Evolutionary conservation across 352 stramenopile genomes (phyloP), one percentile per base, ranked within the genome.

Genomic region (Phytopythium chamaehyphon): DNA sequence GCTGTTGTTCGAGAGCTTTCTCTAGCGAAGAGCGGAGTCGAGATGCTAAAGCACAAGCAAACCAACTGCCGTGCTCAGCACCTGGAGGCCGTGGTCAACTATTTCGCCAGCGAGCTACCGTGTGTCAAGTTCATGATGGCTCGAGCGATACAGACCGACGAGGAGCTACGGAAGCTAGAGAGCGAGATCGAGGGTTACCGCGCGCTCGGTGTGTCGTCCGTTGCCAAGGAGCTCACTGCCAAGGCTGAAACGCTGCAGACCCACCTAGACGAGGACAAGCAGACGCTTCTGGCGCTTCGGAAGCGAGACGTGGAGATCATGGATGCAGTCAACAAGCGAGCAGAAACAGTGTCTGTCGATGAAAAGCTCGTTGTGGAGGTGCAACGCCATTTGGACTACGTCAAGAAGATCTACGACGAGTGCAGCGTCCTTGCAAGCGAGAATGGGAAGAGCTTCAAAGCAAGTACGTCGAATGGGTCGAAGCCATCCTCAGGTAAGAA

Each of bases 61-160:
- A 61, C 69, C 1, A 47, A 53, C 18, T 84, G 71, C 40, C 37
- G 82, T 40, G 55, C 66, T 0, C 78, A 91, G 59, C 73, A 91
- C 33, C 45, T 91, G 12, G 74, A 93, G 56, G 76, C 72, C 24
- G 66, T 79, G 14, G 49, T 88, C 10, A 75, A 78, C 22, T 93
- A 90, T 45, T 87, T 90, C 49, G 73, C 73, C 40, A 87, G 80
- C 47, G 73, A 93, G 39, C 47, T 88, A 45, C 80, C 78, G 19
- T 93, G 83, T 40, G 62, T 90, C 11, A 84, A 90, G 57, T 91
- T 91, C 48, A 91, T 90, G 74, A 74, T 77, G 61, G 72, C 68
- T 9, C 73, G 83, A 6, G 72, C 86, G 1, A 55, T 72, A 26
- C 69, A 89, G 33, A 68, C 72, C 4, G 55, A 79, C 28, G 31